Percentiles rank a stretch among this genome's conserved stretches.
These are phyloP conservation scores for Tylopilus sp. DNA, from an alignment of 768 basidiomycete genomes.

Conservation along the genomic window DNA sequence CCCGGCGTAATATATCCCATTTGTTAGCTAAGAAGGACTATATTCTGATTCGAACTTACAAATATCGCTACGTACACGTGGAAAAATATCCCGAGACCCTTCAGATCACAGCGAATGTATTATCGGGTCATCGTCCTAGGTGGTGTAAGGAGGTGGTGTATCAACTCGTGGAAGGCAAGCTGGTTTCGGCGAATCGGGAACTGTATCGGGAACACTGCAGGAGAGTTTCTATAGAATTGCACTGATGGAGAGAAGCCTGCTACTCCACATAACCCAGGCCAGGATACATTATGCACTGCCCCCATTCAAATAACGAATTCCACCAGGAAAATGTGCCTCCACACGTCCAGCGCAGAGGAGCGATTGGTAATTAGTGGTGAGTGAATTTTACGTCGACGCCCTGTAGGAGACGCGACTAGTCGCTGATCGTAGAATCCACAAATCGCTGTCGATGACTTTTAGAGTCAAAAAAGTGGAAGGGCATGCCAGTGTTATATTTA, in stretches of 20 bases:
- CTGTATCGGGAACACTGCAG: too few relatives aligned
- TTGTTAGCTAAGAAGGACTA: neutral
- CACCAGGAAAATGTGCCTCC: neutral
- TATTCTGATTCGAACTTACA: neutral
- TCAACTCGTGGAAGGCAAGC: neutral
- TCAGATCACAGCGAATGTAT: neutral
- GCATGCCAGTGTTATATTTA: neutral
- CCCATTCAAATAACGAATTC: neutral
- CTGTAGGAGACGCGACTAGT: neutral
- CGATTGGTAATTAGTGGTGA: slow-evolving; percentile 5
- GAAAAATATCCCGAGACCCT: neutral
- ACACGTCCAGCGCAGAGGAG: neutral
- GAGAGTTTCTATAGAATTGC: neutral
- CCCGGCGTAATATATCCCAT: neutral
- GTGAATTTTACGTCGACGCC: slow-evolving; percentile 9
- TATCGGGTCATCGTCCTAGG: slow-evolving; percentile 6
- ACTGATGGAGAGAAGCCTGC: neutral
- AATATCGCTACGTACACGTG: slow-evolving; percentile 8
- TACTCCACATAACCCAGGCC: slow-evolving; percentile 1
- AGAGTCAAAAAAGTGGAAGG: too few relatives aligned
- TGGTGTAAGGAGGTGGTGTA: too few relatives aligned
- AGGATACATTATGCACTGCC: neutral
- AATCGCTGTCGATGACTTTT: slow-evolving; percentile 1
- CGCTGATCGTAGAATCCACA: neutral
- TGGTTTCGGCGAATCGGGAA: slow-evolving; percentile 5